Evolutionary conservation across 495 filamentous ascomycete species (phyloP).

Genomic region (Penicillium longicatenatum): DNA sequence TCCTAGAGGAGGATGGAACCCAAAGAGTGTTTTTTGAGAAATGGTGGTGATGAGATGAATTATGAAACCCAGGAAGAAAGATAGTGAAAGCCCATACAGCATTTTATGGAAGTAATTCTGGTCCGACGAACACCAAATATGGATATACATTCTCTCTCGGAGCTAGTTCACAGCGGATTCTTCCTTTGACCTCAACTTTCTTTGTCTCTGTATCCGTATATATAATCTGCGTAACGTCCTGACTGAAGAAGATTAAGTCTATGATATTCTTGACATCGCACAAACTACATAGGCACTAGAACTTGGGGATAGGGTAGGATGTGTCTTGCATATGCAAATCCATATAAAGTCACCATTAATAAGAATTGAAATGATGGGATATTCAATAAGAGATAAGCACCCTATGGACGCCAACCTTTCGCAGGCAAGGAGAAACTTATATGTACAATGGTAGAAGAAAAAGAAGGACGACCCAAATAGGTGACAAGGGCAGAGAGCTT

Average conservation of each 20-base stretch:
- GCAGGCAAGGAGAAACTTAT: slow-evolving; percentile 22
- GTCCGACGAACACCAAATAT: too few species aligned
- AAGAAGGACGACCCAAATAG: slow-evolving; percentile 11
- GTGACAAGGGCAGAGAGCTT: slow-evolving; percentile 13
- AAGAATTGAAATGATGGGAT: slow-evolving; percentile 11
- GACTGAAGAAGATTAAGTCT: too few species aligned
- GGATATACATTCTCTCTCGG: too few species aligned
- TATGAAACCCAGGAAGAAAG: neutral
- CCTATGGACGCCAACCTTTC: slow-evolving; percentile 28
- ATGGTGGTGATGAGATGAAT: slow-evolving; percentile 66
- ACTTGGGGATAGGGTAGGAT: too few species aligned
- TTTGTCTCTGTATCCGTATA: too few species aligned
- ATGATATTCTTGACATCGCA: too few species aligned
- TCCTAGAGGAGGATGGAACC: slow-evolving; percentile 52
- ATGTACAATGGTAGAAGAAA: slow-evolving; percentile 28
- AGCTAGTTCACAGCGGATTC: too few species aligned
- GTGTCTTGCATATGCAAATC: too few species aligned
- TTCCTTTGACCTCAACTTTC: too few species aligned
- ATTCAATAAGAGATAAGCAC: slow-evolving; percentile 24
- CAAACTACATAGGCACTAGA: too few species aligned
- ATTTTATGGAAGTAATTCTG: neutral
- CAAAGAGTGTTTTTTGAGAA: slow-evolving; percentile 75
- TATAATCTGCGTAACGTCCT: too few species aligned
- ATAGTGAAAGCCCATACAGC: neutral
- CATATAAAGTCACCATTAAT: too few species aligned